Evolutionary conservation across 2,329 filamentous ascomycete genomes (phyloP), one percentile per base, ranked within the genome.

Genomic region (Botrytis fragariae): DNA sequence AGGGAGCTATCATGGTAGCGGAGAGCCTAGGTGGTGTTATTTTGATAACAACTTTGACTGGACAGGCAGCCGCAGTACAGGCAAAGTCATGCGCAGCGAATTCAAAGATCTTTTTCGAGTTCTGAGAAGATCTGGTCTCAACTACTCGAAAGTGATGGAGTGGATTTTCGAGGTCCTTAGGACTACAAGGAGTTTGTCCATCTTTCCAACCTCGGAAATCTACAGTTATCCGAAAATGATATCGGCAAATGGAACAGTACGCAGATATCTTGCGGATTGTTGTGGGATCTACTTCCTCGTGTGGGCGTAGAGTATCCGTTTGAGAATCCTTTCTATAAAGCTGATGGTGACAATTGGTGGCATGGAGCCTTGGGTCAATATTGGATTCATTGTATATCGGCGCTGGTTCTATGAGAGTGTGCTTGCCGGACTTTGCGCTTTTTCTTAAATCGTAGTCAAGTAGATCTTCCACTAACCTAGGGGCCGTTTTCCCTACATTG

Each of bases 211-310:
- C 79, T 20, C 82, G 83, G 76, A 87, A 88, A 74, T 87, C 85
- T 48, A 91, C 84, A 18, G 83, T 82, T 35, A 93, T 79, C 76
- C 89, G 85, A 61, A 92, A 82, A 81, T 93, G 90, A 78, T 85
- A 85, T 69, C 88, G 87, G 79, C 91, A 93, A 74, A 83, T 84
- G 72, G 84, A 82, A 81, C 91, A 93, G 76, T 89, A 85, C 5
- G 89, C 85, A 25, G 90, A 87, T 42, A 91, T 83, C 76, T 86
- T 88, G 79, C 87, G 89, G 64, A 84, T 79, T 4, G 85, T 84
- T 10, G 80, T 74, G 45, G 76, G 76, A 74, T 82, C 80, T 51
- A 83, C 80, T 45, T 81, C 78, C 44, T 82, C 79, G 72, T 86
- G 84, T 18, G 82, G 80, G 29, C 72, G 78, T 63, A 82, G 81